These are phyloP conservation scores for Tulasnella sp. DNA, from an alignment of 768 basidiomycete genomes.

Conservation along the genomic window DNA sequence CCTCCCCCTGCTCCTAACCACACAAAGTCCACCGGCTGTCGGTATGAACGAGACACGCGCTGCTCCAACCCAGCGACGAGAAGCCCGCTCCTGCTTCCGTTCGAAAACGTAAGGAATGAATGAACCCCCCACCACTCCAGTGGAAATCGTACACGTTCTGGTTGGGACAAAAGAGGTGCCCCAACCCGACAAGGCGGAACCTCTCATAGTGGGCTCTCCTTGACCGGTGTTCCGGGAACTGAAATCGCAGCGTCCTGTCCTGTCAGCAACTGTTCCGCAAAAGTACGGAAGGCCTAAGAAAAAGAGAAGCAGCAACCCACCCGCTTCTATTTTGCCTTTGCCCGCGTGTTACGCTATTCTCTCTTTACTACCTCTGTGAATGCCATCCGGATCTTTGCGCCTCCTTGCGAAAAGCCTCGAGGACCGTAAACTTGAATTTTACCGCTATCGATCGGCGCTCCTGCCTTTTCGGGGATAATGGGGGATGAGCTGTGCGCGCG, in stretches of 20 bases:
- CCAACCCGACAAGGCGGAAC: not conserved
- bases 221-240: conserved; percentile 7
- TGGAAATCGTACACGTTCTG: conserved; percentile 5
- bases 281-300: not conserved
- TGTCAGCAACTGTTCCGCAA: not conserved
- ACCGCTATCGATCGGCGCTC: conserved; percentile 6
- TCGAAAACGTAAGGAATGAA: not conserved
- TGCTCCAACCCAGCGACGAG: conserved; percentile 10
- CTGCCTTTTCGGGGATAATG: not conserved
- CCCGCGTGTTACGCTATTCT: not conserved
- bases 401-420: not conserved
- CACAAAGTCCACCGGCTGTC: not conserved
- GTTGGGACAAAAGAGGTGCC: not conserved
- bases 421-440: not conserved
- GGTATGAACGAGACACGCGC: not conserved
- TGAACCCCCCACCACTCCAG: not conserved
- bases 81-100: not conserved
- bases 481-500: not conserved
- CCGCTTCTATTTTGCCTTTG: not conserved
- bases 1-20: not conserved
- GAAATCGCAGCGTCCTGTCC: not conserved
- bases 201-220: conserved; percentile 2
- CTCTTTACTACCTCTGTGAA: not conserved
- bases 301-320: not conserved
- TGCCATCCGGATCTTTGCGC: not conserved